A percentile compares a stretch with the other conserved stretches of the same genome.
Conservation (phyloP, 805 yeast genomes). For the Zygoascus ofunaensis region DNA sequence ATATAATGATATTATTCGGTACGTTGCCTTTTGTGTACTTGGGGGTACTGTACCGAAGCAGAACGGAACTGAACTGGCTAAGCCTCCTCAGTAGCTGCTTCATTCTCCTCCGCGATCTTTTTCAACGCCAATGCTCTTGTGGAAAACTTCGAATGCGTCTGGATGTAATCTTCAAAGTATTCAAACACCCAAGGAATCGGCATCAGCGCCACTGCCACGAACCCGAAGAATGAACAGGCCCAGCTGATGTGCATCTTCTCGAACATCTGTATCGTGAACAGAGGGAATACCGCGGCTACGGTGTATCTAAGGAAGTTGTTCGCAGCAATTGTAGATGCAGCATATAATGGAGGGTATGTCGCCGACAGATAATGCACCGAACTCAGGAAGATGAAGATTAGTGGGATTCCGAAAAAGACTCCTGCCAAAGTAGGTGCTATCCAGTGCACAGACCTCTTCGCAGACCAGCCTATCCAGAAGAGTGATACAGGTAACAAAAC, state of each 20-base stretch:
- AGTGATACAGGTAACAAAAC: slow-evolving; percentile 44
- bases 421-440: slow-evolving; percentile 49
- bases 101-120: too few species aligned
- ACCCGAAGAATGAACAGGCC: slow-evolving; percentile 49
- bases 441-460: slow-evolving; percentile 38
- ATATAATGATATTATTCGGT: too few species aligned
- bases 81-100: too few species aligned
- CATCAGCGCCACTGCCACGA: slow-evolving; percentile 38
- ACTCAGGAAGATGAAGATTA: slow-evolving; percentile 1
- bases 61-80: too few species aligned
- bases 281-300: slow-evolving; percentile 54
- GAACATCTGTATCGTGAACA: slow-evolving; percentile 48
- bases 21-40: too few species aligned
- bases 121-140: background rate
- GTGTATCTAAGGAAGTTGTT: slow-evolving; percentile 51
- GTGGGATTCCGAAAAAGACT: slow-evolving; percentile 22
- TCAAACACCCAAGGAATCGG: slow-evolving; percentile 52
- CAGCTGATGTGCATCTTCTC: slow-evolving; percentile 40
- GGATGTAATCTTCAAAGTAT: slow-evolving; percentile 37
- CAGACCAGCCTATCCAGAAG: slow-evolving; percentile 58
- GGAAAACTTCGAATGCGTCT: background rate
- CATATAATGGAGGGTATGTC: slow-evolving; percentile 30
- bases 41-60: too few species aligned
- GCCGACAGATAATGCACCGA: slow-evolving; percentile 1
- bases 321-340: slow-evolving; percentile 60